Evolutionary conservation across 805 yeast genomes (phyloP).

Genomic region (Myxozyma geophila): DNA sequence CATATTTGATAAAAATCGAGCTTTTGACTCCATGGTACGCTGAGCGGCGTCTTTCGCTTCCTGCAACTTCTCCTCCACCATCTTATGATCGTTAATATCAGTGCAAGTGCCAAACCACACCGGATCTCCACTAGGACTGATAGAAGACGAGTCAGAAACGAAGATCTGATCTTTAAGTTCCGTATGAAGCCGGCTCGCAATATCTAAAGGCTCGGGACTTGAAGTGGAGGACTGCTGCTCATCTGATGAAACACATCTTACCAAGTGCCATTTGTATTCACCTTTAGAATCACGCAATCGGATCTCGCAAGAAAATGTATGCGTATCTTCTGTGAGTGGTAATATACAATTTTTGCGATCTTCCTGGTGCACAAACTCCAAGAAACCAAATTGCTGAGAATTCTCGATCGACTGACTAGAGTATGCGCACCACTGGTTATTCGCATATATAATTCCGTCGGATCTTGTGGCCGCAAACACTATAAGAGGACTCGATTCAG

Average conservation of each 20-base stretch:
- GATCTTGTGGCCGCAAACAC: constrained; percentile 42
- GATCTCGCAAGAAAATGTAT: constrained; percentile 38
- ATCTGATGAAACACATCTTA: constrained; percentile 38
- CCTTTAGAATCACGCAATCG: constrained; percentile 39
- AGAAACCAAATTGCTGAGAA: constrained; percentile 41
- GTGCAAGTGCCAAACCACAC: constrained; percentile 46
- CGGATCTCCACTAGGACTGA: constrained; percentile 16
- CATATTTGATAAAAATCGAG: constrained; percentile 47
- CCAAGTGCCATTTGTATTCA: constrained; percentile 44
- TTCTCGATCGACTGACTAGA: constrained; percentile 41
- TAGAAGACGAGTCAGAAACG: not conserved
- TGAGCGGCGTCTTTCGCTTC: constrained; percentile 47
- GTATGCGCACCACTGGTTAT: constrained; percentile 43
- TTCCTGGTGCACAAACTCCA: constrained; percentile 43
- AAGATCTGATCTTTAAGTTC: not conserved
- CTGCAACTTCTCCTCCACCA: constrained; percentile 44
- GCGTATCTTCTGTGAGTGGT: constrained; percentile 24
- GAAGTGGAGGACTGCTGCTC: not conserved
- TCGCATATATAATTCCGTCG: constrained; percentile 43
- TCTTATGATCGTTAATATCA: constrained; percentile 45
- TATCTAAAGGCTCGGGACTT: not conserved
- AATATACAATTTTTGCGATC: constrained; percentile 40
- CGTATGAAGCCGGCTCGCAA: constrained; percentile 1
- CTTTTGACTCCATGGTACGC: constrained; percentile 46
- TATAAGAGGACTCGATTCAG: constrained; percentile 44